Evolutionary conservation across 225 moss, liverwort and hornwort genomes (phyloP).

Genomic region (Neckera pumila): DNA sequence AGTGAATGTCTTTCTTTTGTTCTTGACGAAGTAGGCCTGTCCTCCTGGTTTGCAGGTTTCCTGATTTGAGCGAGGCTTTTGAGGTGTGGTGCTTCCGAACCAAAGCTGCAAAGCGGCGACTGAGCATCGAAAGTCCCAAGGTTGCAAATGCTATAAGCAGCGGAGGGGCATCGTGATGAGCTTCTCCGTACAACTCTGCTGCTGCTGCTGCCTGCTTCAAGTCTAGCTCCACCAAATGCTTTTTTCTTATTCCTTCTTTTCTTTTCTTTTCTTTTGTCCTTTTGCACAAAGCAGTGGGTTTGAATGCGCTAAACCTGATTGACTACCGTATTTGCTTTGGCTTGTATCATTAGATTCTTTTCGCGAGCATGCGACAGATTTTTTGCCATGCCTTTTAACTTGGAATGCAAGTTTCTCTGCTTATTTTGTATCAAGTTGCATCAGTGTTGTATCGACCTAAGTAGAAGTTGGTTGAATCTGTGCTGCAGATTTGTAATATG

Average conservation of each 20-base stretch:
- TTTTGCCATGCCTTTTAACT: not conserved
- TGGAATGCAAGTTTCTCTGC: not conserved
- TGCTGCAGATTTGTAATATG: not conserved
- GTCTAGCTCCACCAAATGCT: not conserved
- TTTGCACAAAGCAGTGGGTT: slow-evolving; percentile 24
- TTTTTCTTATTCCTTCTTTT: not conserved
- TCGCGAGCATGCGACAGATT: slow-evolving; percentile 19
- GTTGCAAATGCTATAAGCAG: slow-evolving; percentile 38
- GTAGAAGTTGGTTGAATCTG: no score
- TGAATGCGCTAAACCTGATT: not conserved
- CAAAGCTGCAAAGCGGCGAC: slow-evolving; percentile 76
- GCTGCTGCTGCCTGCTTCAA: not conserved
- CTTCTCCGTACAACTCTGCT: not conserved
- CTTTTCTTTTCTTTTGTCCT: not conserved
- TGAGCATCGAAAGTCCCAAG: slow-evolving; percentile 34
- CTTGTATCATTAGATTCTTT: slow-evolving; percentile 44
- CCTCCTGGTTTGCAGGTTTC: slow-evolving; percentile 25
- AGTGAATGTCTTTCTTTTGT: no score
- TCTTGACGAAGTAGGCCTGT: not conserved
- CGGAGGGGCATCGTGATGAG: slow-evolving; percentile 2
- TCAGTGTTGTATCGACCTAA: no score
- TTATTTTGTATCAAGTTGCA: not conserved
- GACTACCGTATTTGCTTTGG: slow-evolving; percentile 26
- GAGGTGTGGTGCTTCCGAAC: slow-evolving; percentile 90
- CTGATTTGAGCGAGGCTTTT: slow-evolving; percentile 87